Evolutionary conservation across 176 grass and related monocot genomes (phyloP).

Genomic region (Poa annua): DNA sequence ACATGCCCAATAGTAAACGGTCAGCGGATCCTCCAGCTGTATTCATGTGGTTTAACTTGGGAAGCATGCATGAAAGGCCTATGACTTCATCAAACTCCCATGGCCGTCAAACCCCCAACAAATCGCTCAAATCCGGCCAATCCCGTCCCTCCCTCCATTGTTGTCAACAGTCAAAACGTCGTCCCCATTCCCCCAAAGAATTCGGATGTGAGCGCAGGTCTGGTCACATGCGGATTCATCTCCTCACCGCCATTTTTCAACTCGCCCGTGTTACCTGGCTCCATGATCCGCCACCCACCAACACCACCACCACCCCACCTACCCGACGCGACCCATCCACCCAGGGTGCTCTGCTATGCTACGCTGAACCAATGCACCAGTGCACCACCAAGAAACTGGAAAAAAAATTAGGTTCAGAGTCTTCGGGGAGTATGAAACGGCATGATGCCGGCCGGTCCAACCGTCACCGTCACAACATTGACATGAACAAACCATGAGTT

Average conservation of each 20-base stretch:
- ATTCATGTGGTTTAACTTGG: background rate
- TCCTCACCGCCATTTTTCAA: conserved; percentile 20
- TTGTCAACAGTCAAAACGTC: conserved; percentile 45
- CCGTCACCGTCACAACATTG: conserved; percentile 32
- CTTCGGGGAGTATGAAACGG: conserved; percentile 2
- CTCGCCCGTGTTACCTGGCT: conserved; percentile 36
- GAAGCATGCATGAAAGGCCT: background rate
- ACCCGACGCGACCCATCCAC: background rate
- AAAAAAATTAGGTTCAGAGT: background rate
- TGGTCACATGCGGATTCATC: background rate
- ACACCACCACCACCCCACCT: conserved; percentile 22
- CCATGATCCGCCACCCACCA: conserved; percentile 52
- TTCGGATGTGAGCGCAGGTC: conserved; percentile 20
- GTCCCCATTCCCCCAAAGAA: conserved; percentile 6
- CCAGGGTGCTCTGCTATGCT: background rate
- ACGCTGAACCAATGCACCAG: background rate
- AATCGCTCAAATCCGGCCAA: conserved; percentile 20
- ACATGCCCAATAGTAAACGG: background rate
- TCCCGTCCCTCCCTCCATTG: background rate
- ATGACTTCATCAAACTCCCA: background rate
- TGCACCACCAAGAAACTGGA: conserved; percentile 37
- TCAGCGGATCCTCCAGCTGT: background rate
- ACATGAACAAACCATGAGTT: conserved; percentile 1
- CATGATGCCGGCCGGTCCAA: conserved; percentile 25
- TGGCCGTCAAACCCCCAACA: conserved; percentile 36